phyloP scores from a whole-genome alignment of 2,329 filamentous ascomycete species.

The Fusarium paranaense region DNA sequence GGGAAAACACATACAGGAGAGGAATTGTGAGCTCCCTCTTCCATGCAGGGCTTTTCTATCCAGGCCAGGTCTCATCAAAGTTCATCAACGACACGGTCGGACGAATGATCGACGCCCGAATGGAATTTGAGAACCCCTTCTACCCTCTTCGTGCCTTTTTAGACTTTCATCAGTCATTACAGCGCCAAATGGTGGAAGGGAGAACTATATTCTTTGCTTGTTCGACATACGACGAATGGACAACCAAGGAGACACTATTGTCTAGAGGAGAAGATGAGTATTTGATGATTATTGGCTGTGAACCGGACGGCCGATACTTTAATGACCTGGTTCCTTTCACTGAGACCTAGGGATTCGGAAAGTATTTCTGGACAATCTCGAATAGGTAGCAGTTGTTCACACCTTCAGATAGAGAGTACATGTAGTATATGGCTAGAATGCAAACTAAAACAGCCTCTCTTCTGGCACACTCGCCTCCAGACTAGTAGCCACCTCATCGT shows the following conservation, averaged over 20 bases:
- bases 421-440: neutral
- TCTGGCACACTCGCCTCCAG: too few relatives aligned
- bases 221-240: neutral
- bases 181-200: neutral
- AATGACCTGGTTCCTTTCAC: neutral
- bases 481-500: too few relatives aligned
- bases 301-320: neutral
- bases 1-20: neutral
- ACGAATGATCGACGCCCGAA: neutral
- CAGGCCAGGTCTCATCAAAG: neutral
- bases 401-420: neutral
- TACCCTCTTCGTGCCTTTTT: neutral
- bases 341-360: rapidly evolving
- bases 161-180: neutral
- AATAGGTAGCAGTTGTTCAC: neutral
- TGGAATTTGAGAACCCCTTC: neutral
- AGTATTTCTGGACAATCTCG: too few relatives aligned
- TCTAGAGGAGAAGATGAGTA: neutral
- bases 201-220: neutral
- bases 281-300: neutral
- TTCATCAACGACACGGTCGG: neutral
- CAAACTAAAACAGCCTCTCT: too few relatives aligned
- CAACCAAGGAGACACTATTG: neutral
- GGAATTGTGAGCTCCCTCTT: neutral
- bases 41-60: neutral